A percentile compares a stretch with the other conserved stretches of the same genome.
These are phyloP conservation scores for Psilocybe mexicana DNA, from an alignment of 1,284 basidiomycete species.

Conservation along the genomic window DNA sequence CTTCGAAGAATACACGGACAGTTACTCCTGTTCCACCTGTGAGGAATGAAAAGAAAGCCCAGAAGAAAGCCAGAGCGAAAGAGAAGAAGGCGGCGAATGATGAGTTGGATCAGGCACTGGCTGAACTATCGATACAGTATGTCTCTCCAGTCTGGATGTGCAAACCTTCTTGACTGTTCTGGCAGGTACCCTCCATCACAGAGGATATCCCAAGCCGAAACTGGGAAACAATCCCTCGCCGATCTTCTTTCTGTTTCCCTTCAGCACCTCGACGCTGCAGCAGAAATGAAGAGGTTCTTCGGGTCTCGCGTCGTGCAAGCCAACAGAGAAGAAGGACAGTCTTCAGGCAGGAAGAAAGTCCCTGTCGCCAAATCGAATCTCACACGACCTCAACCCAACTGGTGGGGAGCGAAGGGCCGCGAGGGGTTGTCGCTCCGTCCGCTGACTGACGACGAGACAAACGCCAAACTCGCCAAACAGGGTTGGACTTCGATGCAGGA, in stretches of 20 bases:
- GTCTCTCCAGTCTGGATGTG: conserved; percentile 20
- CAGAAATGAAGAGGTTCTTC: conserved; percentile 90
- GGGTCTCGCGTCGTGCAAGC: conserved; percentile 82
- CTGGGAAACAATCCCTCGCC: conserved; percentile 41
- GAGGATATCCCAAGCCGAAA: conserved; percentile 31
- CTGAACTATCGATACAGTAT: conserved; percentile 78
- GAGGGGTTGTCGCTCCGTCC: conserved; percentile 70
- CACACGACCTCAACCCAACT: conserved; percentile 60
- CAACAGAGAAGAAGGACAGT: conserved; percentile 36
- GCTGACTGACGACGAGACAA: conserved; percentile 57
- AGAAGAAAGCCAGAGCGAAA: conserved; percentile 65
- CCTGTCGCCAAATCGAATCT: conserved; percentile 56
- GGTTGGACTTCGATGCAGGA: conserved; percentile 53
- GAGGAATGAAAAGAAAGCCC: conserved; percentile 43
- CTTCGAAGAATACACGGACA: conserved; percentile 12
- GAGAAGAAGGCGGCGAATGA: conserved; percentile 68
- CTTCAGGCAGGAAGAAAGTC: conserved; percentile 33
- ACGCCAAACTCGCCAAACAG: conserved; percentile 42
- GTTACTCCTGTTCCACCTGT: conserved; percentile 16
- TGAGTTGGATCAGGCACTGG: conserved; percentile 81
- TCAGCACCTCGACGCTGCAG: conserved; percentile 80
- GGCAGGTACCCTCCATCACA: conserved; percentile 58
- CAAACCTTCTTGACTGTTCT: not conserved
- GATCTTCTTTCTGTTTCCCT: conserved; percentile 75
- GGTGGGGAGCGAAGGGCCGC: conserved; percentile 63